These are phyloP conservation scores for Pseudogymnoascus sp. DNA, from an alignment of 2,329 filamentous ascomycete species.

Conservation along the genomic window DNA sequence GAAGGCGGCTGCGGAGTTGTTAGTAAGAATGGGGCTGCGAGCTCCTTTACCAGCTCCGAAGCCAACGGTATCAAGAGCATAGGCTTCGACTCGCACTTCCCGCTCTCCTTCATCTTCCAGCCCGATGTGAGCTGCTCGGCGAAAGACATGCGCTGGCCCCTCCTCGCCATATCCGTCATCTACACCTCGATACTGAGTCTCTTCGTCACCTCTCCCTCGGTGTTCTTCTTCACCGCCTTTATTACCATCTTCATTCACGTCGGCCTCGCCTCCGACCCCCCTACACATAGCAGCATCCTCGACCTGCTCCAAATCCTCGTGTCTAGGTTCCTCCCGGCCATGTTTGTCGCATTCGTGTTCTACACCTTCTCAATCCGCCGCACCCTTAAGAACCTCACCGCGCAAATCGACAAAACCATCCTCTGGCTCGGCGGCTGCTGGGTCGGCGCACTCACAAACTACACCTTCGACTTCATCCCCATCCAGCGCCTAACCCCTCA, in stretches of 20 bases:
- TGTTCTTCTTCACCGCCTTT: constrained; percentile 83
- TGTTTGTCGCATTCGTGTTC: constrained; percentile 81
- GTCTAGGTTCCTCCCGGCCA: constrained; percentile 77
- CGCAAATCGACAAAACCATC: constrained; percentile 83
- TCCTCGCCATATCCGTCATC: constrained; percentile 72
- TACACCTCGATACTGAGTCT: constrained; percentile 74
- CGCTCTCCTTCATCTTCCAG: constrained; percentile 75
- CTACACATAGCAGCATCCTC: constrained; percentile 58
- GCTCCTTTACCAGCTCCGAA: constrained; percentile 55
- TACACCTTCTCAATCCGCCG: constrained; percentile 72
- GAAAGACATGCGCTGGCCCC: constrained; percentile 73
- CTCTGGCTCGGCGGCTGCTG: constrained; percentile 87
- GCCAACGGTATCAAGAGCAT: constrained; percentile 71
- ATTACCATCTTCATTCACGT: constrained; percentile 82
- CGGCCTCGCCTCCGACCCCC: constrained; percentile 82
- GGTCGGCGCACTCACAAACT: constrained; percentile 87
- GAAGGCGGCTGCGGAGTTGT: constrained; percentile 79
- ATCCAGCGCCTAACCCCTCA: constrained; percentile 87
- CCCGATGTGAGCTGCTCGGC: constrained; percentile 59
- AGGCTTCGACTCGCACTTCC: constrained; percentile 81
- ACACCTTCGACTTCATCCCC: constrained; percentile 90
- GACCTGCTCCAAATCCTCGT: constrained; percentile 70
- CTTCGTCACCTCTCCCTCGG: constrained; percentile 67
- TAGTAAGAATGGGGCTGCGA: constrained; percentile 60
- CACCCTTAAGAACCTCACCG: constrained; percentile 63